A percentile compares a stretch with the other conserved stretches of the same genome.
Evolutionary conservation across 305 asterid species (phyloP).

Genomic region (Ajuga reptans): DNA sequence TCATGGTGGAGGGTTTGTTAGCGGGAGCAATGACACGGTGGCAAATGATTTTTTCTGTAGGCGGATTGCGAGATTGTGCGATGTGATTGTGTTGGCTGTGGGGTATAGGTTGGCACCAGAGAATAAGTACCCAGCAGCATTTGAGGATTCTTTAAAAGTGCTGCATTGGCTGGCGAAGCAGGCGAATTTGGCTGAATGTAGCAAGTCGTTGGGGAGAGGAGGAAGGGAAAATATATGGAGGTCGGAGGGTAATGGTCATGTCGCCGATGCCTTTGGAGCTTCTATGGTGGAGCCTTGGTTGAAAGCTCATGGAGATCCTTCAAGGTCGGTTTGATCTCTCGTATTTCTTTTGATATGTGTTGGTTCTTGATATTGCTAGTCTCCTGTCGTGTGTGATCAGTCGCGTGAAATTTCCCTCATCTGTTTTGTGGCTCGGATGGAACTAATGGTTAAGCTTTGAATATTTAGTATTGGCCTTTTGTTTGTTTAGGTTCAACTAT

Average conservation of each 20-base stretch:
- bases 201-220: conserved; percentile 50
- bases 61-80: conserved; percentile 65
- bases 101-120: conserved; percentile 92
- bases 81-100: conserved; percentile 81
- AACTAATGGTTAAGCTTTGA: background rate
- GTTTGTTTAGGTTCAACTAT: background rate
- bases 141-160: conserved; percentile 83
- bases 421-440: conserved; percentile 9
- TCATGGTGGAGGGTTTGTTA: conserved; percentile 91
- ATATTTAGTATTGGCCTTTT: background rate
- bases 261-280: conserved; percentile 84
- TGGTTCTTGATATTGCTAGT: conserved; percentile 7
- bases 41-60: conserved; percentile 82
- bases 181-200: conserved; percentile 75
- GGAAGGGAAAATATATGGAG: conserved; percentile 41
- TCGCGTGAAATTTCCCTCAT: background rate
- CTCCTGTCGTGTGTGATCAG: background rate
- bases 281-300: conserved; percentile 93
- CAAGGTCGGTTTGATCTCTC: conserved; percentile 45
- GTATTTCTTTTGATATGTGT: background rate
- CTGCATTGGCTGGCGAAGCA: conserved; percentile 86
- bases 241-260: conserved; percentile 49
- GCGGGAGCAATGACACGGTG: conserved; percentile 70
- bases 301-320: conserved; percentile 96
- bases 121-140: conserved; percentile 74